phyloP scores from a whole-genome alignment of 768 basidiomycete species.

The Amanita rubescens region DNA sequence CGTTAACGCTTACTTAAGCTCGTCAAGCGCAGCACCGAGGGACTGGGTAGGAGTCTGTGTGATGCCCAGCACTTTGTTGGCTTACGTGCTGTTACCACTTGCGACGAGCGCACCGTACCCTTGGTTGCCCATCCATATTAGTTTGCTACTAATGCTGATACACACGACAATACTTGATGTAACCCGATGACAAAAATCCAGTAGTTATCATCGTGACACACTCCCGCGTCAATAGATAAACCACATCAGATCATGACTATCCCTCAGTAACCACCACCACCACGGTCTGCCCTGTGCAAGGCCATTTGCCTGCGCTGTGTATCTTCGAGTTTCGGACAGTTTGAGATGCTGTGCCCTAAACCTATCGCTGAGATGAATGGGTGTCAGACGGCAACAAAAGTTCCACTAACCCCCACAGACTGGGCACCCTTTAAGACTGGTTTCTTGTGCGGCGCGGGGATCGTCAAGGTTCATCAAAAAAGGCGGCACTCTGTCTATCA shows the following conservation, averaged over 20 bases:
- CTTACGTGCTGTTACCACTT: too few relatives aligned
- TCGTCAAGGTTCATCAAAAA: slow-evolving; percentile 90
- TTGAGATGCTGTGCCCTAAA: slow-evolving; percentile 82
- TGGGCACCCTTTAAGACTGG: slow-evolving; percentile 65
- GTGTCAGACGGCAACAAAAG: background rate
- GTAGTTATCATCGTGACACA: too few relatives aligned
- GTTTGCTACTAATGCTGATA: too few relatives aligned
- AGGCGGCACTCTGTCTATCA: slow-evolving; percentile 72
- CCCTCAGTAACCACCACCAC: slow-evolving; percentile 45
- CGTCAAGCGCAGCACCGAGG: too few relatives aligned
- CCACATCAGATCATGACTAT: background rate
- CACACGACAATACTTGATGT: too few relatives aligned
- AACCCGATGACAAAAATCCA: too few relatives aligned
- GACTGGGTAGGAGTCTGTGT: too few relatives aligned
- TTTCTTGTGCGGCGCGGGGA: slow-evolving; percentile 74
- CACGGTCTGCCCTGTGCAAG: slow-evolving; percentile 65
- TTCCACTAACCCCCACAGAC: slow-evolving; percentile 79
- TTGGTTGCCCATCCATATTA: too few relatives aligned
- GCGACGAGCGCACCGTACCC: too few relatives aligned
- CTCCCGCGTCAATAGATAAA: too few relatives aligned
- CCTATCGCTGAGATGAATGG: slow-evolving; percentile 1
- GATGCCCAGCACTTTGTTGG: too few relatives aligned
- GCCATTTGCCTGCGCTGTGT: slow-evolving; percentile 87
- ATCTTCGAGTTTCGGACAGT: slow-evolving; percentile 97
- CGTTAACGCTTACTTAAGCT: too few relatives aligned